Evolutionary conservation across 1,284 basidiomycete genomes (phyloP).

Genomic region (Ceratorhiza oryzae-sativae): DNA sequence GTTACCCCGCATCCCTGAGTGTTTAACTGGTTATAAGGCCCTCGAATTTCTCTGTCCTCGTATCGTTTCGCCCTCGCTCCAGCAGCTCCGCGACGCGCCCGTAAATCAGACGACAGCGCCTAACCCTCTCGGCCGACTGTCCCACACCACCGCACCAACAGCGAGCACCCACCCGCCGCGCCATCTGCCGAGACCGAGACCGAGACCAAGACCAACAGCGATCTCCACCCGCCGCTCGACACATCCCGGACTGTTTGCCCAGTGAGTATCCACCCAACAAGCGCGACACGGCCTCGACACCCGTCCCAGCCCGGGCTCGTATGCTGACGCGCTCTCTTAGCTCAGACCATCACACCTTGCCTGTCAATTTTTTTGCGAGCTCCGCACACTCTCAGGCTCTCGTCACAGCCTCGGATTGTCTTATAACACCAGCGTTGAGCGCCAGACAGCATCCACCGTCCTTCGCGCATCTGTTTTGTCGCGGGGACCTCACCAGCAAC

Average conservation of each 20-base stretch:
- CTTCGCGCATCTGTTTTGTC: slow-evolving; percentile 6
- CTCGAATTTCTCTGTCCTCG: slow-evolving; percentile 28
- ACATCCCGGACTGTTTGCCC: too few species aligned
- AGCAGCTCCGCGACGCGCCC: slow-evolving; percentile 14
- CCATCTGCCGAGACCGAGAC: not conserved
- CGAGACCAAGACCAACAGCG: too few species aligned
- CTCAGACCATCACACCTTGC: slow-evolving; percentile 13
- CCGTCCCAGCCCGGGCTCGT: not conserved
- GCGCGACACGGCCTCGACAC: slow-evolving; percentile 19
- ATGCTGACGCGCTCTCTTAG: slow-evolving; percentile 34
- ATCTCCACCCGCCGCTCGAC: too few species aligned
- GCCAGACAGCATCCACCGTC: not conserved
- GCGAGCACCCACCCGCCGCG: too few species aligned
- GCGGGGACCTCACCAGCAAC: slow-evolving; percentile 1
- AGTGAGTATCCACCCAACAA: slow-evolving; percentile 18
- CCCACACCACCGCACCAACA: slow-evolving; percentile 24
- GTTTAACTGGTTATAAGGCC: slow-evolving; percentile 38
- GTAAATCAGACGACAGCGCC: slow-evolving; percentile 1
- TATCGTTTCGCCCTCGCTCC: slow-evolving; percentile 27
- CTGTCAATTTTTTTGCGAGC: slow-evolving; percentile 34
- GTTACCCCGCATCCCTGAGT: slow-evolving; percentile 34
- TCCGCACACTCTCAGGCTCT: slow-evolving; percentile 7
- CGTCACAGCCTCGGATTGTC: not conserved
- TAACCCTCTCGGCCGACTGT: slow-evolving; percentile 3
- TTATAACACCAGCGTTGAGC: not conserved